These are phyloP conservation scores for Tricholomella constricta DNA, from an alignment of 768 basidiomycete species.

Conservation along the genomic window DNA sequence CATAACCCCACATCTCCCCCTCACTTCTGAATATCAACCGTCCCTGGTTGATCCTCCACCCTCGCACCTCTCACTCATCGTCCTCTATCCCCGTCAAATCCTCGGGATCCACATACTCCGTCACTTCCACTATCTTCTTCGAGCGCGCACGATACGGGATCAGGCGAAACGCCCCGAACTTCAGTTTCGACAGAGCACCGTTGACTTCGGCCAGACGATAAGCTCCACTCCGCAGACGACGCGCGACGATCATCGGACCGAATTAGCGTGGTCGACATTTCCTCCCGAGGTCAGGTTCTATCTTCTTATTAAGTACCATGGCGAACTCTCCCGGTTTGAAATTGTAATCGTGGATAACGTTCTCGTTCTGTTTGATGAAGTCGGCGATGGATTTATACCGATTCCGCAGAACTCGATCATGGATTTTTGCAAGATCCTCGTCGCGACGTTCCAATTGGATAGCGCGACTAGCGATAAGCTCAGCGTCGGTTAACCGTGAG, in stretches of 20 bases:
- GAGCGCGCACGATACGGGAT: constrained; percentile 10
- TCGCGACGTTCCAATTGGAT: neutral
- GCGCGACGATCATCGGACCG: neutral
- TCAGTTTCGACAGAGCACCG: constrained; percentile 5
- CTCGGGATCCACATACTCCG: neutral
- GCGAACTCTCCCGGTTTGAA: constrained; percentile 29
- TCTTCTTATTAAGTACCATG: constrained; percentile 26
- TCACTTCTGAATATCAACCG: constrained; percentile 14
- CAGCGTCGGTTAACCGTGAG: neutral
- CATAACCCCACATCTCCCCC: neutral
- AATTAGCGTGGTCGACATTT: neutral
- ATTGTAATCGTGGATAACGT: constrained; percentile 23
- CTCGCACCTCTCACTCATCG: neutral
- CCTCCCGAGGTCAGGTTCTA: constrained; percentile 2
- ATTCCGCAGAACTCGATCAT: neutral
- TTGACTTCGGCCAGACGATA: constrained; percentile 7
- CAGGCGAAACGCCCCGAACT: constrained; percentile 10
- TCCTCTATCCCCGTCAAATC: neutral
- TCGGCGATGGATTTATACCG: constrained; percentile 2
- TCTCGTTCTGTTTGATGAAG: constrained; percentile 13
- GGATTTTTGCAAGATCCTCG: constrained; percentile 14
- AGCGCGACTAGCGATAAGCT: neutral
- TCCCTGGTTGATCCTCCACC: neutral
- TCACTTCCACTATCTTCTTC: neutral
- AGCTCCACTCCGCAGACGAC: neutral